Evolutionary conservation across 2,329 filamentous ascomycete species (phyloP).

Genomic region (Colletotrichum cuscutae): DNA sequence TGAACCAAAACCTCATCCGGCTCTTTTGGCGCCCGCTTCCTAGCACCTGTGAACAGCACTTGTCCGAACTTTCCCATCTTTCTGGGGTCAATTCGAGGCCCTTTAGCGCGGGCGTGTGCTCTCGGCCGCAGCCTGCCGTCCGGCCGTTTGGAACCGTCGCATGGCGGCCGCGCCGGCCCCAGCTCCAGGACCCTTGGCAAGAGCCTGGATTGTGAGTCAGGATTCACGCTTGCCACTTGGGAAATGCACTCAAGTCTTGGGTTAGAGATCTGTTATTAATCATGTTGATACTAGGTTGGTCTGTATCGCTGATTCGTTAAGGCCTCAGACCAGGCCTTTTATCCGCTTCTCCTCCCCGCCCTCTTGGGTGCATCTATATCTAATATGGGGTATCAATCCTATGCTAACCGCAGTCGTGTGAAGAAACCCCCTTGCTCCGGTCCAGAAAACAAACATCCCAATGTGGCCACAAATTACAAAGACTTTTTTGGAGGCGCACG

Average conservation of each 20-base stretch:
- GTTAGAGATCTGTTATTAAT: background rate
- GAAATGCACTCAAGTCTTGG: background rate
- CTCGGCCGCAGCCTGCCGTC: background rate
- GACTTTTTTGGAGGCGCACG: background rate
- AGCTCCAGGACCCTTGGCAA: background rate
- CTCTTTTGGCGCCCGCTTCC: background rate
- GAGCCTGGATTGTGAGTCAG: slow-evolving; percentile 25
- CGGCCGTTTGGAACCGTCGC: slow-evolving; percentile 22
- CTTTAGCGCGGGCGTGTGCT: background rate
- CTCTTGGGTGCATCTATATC: background rate
- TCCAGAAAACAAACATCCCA: background rate
- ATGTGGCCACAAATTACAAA: background rate
- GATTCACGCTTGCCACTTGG: background rate
- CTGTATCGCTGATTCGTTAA: background rate
- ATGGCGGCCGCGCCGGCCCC: slow-evolving; percentile 11
- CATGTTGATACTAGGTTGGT: background rate
- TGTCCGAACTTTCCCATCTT: background rate
- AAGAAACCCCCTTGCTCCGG: background rate
- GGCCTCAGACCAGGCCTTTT: background rate
- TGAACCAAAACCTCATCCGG: slow-evolving; percentile 5
- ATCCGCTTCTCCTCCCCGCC: background rate
- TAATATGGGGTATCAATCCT: background rate
- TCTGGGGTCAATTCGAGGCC: background rate
- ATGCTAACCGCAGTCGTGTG: background rate
- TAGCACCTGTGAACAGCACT: background rate